Evolutionary conservation across 169 alveolate species (phyloP).

Genomic region (Cryptosporidium parvum): DNA sequence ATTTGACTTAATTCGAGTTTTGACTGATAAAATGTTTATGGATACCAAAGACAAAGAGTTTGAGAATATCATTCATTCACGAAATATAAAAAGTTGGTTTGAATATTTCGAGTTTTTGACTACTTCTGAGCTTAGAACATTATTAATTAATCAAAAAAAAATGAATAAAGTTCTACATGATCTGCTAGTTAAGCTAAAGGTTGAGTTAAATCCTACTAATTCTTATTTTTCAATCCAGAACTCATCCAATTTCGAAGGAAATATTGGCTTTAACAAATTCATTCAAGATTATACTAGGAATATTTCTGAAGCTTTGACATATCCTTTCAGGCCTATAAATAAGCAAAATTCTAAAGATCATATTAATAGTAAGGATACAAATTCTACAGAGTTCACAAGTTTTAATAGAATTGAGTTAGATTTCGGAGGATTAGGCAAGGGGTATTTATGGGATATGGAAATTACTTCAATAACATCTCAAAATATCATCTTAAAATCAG

Average conservation of each 20-base stretch:
- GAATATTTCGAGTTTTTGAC: conserved; percentile 24
- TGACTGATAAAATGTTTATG: neutral
- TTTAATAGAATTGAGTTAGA: conserved; percentile 29
- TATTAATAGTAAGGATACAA: neutral
- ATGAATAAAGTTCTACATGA: neutral
- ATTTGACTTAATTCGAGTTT: conserved; percentile 3
- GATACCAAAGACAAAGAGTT: neutral
- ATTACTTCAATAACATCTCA: conserved; percentile 48
- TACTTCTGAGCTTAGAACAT: conserved; percentile 30
- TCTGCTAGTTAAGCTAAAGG: neutral
- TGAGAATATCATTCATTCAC: neutral
- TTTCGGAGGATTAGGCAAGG: conserved; percentile 60
- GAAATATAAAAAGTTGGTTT: conserved; percentile 16
- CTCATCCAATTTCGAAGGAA: neutral
- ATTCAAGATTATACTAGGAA: neutral
- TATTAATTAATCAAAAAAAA: conserved; percentile 30
- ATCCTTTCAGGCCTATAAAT: neutral
- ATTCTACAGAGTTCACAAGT: neutral
- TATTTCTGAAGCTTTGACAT: neutral
- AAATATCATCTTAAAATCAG: conserved; percentile 29
- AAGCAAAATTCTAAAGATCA: neutral
- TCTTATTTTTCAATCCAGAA: conserved; percentile 16
- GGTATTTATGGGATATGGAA: conserved; percentile 56
- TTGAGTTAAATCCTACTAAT: conserved; percentile 12
- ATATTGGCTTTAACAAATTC: neutral